phyloP scores from a whole-genome alignment of 106 monocot genomes.

The Agapanthus africanus region DNA sequence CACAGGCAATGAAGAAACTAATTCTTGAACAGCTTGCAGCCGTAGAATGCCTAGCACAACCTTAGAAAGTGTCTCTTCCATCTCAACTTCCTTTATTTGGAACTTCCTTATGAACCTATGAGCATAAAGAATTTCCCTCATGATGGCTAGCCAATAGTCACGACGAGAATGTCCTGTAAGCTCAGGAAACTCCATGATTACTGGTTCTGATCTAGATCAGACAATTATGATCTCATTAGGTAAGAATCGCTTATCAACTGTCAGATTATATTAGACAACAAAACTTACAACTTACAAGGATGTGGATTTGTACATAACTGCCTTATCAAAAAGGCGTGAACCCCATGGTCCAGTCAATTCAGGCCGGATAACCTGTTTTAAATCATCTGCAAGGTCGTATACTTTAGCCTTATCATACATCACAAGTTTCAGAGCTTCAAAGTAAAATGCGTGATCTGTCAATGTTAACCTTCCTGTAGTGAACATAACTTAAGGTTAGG shows the following conservation, averaged over 20 bases:
- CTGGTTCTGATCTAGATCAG: slow-evolving; percentile 69
- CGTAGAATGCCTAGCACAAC: slow-evolving; percentile 79
- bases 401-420: slow-evolving; percentile 79
- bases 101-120: slow-evolving; percentile 78
- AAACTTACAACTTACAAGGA: slow-evolving; percentile 54
- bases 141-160: slow-evolving; percentile 91
- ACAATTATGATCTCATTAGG: slow-evolving; percentile 7
- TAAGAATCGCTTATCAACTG: background rate
- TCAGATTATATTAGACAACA: no score
- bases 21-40: slow-evolving; percentile 75
- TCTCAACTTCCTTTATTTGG: slow-evolving; percentile 50
- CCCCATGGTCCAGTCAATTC: slow-evolving; percentile 98
- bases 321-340: slow-evolving; percentile 95
- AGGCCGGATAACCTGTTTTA: slow-evolving; percentile 81
- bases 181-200: slow-evolving; percentile 90
- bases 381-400: slow-evolving; percentile 89
- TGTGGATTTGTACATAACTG: slow-evolving; percentile 79
- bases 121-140: slow-evolving; percentile 65
- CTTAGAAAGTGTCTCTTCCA: slow-evolving; percentile 73
- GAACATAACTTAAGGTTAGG: slow-evolving; percentile 4
- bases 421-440: slow-evolving; percentile 79
- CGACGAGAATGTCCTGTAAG: slow-evolving; percentile 84
- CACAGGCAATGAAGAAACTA: slow-evolving; percentile 32
- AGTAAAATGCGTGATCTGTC: slow-evolving; percentile 92
- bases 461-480: slow-evolving; percentile 81